Evolutionary conservation across 768 basidiomycete genomes (phyloP).

Genomic region (Suillus alpinus): DNA sequence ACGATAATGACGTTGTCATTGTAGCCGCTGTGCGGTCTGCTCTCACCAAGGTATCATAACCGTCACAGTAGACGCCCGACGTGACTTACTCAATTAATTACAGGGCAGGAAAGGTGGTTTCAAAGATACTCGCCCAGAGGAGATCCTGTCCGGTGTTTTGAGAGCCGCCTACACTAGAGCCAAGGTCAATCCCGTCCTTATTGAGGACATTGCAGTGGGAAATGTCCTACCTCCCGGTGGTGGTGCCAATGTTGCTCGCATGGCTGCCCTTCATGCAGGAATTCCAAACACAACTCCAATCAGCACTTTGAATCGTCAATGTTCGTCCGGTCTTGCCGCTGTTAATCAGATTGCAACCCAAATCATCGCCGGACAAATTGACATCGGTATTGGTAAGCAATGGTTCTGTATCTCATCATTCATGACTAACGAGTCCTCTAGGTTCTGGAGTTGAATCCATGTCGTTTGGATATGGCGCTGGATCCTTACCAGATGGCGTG

Average conservation of each 20-base stretch:
- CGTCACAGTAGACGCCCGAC: conserved; percentile 14
- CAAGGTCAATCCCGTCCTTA: conserved; percentile 73
- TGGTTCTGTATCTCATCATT: conserved; percentile 5
- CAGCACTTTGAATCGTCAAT: conserved; percentile 88
- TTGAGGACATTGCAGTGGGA: conserved; percentile 83
- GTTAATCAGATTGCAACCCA: conserved; percentile 80
- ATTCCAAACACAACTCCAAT: conserved; percentile 74
- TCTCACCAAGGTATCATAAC: conserved; percentile 73
- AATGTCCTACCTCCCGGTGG: conserved; percentile 88
- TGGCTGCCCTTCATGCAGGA: conserved; percentile 83
- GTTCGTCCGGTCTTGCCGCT: conserved; percentile 82
- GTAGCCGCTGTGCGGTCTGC: conserved; percentile 87
- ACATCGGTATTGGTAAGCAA: conserved; percentile 79
- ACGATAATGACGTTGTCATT: conserved; percentile 88
- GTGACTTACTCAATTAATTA: conserved; percentile 4
- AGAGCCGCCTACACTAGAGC: conserved; percentile 67
- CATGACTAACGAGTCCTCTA: conserved; percentile 22
- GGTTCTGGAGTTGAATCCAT: conserved; percentile 90
- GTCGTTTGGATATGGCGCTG: conserved; percentile 71
- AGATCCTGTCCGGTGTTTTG: conserved; percentile 74
- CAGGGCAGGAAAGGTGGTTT: conserved; percentile 85
- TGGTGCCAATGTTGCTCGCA: conserved; percentile 78
- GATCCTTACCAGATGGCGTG: conserved; percentile 52
- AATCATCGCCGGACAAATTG: conserved; percentile 77
- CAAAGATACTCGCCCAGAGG: conserved; percentile 86